phyloP scores from a whole-genome alignment of 495 filamentous ascomycete species.

The Penicillium malachiteum region DNA sequence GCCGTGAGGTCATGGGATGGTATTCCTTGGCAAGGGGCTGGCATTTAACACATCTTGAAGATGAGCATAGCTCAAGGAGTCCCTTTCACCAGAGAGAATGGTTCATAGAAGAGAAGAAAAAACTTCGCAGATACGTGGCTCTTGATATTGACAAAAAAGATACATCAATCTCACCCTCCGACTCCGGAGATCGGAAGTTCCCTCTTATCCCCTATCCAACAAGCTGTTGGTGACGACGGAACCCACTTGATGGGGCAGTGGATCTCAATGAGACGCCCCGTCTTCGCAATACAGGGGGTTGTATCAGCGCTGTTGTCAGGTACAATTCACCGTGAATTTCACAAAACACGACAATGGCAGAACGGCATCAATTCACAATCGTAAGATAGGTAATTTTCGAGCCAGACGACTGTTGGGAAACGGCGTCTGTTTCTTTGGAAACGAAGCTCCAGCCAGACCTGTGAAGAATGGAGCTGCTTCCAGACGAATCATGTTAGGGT shows the following conservation, averaged over 20 bases:
- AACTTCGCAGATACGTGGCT: too few relatives aligned
- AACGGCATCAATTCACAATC: slow-evolving; percentile 12
- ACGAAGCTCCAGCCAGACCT: not conserved
- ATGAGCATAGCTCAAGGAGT: not conserved
- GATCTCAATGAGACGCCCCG: slow-evolving; percentile 10
- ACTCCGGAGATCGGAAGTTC: slow-evolving; percentile 5
- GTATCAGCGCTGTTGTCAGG: slow-evolving; percentile 16
- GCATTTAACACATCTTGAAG: not conserved
- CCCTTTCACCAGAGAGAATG: too few relatives aligned
- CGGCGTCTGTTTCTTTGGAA: slow-evolving; percentile 16
- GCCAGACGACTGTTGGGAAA: not conserved
- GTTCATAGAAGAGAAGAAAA: too few relatives aligned
- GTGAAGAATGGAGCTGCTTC: not conserved
- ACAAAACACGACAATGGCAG: slow-evolving; percentile 9
- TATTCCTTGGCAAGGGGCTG: slow-evolving; percentile 14
- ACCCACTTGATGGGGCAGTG: slow-evolving; percentile 19
- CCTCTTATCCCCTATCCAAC: slow-evolving; percentile 6
- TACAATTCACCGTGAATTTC: slow-evolving; percentile 16
- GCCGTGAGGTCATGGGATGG: slow-evolving; percentile 25
- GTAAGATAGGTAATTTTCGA: slow-evolving; percentile 1
- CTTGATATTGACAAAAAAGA: not conserved
- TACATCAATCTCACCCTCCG: not conserved
- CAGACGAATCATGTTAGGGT: slow-evolving; percentile 1
- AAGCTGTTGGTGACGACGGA: slow-evolving; percentile 4
- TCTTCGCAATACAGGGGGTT: slow-evolving; percentile 10